Percentiles rank a stretch among this genome's conserved stretches.
phyloP scores from a whole-genome alignment of 2,329 filamentous ascomycete genomes.

The Zasmidium citrigriseum region DNA sequence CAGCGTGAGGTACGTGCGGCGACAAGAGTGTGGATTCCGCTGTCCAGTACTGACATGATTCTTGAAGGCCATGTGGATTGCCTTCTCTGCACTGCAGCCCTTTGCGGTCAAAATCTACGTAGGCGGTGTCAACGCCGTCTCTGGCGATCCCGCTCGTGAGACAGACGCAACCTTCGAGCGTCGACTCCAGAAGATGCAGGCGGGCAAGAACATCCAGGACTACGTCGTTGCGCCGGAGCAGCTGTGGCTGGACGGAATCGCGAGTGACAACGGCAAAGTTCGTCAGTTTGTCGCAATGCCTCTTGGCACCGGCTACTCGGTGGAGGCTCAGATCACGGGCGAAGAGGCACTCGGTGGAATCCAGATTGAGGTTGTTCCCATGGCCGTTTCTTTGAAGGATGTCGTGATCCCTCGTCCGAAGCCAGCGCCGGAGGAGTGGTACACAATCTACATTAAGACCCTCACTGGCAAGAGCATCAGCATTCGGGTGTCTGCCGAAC shows the following conservation, averaged over 20 bases:
- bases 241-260: conserved; percentile 47
- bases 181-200: conserved; percentile 30
- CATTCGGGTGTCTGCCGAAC: conserved; percentile 67
- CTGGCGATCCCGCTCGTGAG: conserved; percentile 37
- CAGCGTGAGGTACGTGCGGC: conserved; percentile 36
- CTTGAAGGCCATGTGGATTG: conserved; percentile 44
- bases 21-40: no score
- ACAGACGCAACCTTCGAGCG: conserved; percentile 24
- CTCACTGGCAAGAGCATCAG: conserved; percentile 69
- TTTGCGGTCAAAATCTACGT: conserved; percentile 45
- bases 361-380: conserved; percentile 44
- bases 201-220: conserved; percentile 39
- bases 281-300: conserved; percentile 54
- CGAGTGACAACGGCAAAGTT: conserved; percentile 37
- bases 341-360: conserved; percentile 44
- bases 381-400: no score
- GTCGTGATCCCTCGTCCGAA: no score
- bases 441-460: conserved; percentile 86
- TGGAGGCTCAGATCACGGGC: conserved; percentile 51
- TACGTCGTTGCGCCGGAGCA: conserved; percentile 46
- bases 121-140: conserved; percentile 47
- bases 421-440: neutral
- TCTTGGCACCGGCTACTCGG: conserved; percentile 43
- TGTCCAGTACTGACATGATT: no score
- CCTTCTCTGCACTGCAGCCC: conserved; percentile 26